Conservation (phyloP, 352 stramenopile genomes). For the Phytophthora sp. region DNA sequence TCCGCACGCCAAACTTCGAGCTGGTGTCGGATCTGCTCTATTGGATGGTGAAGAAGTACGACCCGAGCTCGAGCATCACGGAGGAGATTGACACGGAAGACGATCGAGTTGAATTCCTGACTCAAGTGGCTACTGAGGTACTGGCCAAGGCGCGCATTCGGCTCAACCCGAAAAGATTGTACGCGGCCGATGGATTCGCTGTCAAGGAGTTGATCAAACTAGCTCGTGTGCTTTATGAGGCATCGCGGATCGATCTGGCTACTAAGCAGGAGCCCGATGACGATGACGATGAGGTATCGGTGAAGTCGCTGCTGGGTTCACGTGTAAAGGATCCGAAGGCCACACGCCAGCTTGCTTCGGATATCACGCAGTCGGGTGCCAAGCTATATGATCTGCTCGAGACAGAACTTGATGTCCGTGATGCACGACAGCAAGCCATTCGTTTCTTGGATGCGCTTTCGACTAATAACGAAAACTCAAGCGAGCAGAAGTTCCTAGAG, state of each 20-base stretch:
- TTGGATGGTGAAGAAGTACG: slow-evolving; percentile 96
- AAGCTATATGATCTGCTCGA: slow-evolving; percentile 93
- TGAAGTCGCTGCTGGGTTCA: slow-evolving; percentile 75
- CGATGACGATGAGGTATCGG: slow-evolving; percentile 73
- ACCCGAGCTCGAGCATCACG: slow-evolving; percentile 84
- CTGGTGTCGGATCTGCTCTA: slow-evolving; percentile 96
- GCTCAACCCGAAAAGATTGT: slow-evolving; percentile 96
- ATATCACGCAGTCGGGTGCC: slow-evolving; percentile 94
- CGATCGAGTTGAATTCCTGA: slow-evolving; percentile 95
- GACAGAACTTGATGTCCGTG: slow-evolving; percentile 89
- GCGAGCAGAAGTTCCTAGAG: slow-evolving; percentile 91
- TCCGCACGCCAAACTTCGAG: slow-evolving; percentile 96
- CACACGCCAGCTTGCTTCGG: slow-evolving; percentile 89
- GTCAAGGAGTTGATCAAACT: slow-evolving; percentile 96
- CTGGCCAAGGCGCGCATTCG: slow-evolving; percentile 91
- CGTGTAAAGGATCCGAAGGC: slow-evolving; percentile 90
- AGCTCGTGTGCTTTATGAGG: slow-evolving; percentile 92
- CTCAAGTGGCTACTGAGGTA: slow-evolving; percentile 81
- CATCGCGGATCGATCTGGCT: slow-evolving; percentile 72
- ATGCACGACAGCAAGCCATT: slow-evolving; percentile 83
- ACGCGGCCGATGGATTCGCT: slow-evolving; percentile 93
- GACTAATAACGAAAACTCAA: slow-evolving; percentile 83
- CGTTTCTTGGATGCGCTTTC: slow-evolving; percentile 92
- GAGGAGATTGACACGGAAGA: slow-evolving; percentile 96
- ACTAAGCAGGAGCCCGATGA: slow-evolving; percentile 62